Base-by-base conservation (phyloP, 2,329 filamentous ascomycete genomes). In the Gnomoniopsis smithogilvyi region DNA sequence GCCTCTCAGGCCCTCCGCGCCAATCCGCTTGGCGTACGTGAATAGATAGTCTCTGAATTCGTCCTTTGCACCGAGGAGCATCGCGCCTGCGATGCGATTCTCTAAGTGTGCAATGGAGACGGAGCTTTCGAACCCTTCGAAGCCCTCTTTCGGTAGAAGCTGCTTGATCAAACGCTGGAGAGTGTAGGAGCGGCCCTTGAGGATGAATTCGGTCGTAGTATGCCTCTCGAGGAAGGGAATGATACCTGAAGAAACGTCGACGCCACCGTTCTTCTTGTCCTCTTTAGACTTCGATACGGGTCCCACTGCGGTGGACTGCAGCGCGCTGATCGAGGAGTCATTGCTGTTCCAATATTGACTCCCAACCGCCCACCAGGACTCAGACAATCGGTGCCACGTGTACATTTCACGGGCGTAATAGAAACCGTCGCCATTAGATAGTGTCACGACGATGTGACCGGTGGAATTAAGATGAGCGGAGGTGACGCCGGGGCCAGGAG, bases 281-380 rank as follows among this genome's bases (percentile, higher is more conserved):
- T 80, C 78, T 61, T 77, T 79, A 10, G 77, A 67, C n/a, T 77
- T 73, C 10, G 77, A 74, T 45, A 79, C 78, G 2, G 85, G 79
- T 0, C 88, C 86, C 8, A 88, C 81, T 11, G 86, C 86, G 1
- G 86, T 88, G 2, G 90, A 86, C 64, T 92, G 87, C 41, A 96
- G 75, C 53, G 92, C 90, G 51, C 90, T 88, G 55, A 96, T 86
- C 0, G 92, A 92, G 1, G 92, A 92, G 68, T 97, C 95, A 55
- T 92, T 96, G 1, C 92, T 96, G 73, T 99, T 98, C 96, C 95
- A 99, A 72, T 99, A 99, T 71, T 99, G 95, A 66, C 91, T 96
- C 19, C 93, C 93, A 0, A 98, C 92, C 0, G 94, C 94, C 92
- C 95, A 99, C 95, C 95, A 99, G 2, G 91, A 84, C 71, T 99